These are phyloP conservation scores for Kazachstania sp. DNA, from an alignment of 1,139 yeast genomes.

Conservation along the genomic window DNA sequence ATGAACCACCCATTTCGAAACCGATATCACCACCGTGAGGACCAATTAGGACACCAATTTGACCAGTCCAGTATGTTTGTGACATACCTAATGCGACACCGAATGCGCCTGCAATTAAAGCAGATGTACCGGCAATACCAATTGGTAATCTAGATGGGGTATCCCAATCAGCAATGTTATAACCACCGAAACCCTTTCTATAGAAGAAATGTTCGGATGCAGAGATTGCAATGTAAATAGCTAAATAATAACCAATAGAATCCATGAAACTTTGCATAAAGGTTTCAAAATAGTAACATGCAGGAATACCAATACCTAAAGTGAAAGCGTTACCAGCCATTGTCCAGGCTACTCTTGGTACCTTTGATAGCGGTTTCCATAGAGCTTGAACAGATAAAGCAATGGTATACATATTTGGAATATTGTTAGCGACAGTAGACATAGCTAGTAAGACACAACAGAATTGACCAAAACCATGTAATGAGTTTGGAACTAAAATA, in stretches of 20 bases:
- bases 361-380: constrained; percentile 57
- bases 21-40: constrained; percentile 75
- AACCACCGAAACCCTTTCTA: constrained; percentile 45
- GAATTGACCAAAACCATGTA: constrained; percentile 82
- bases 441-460: constrained; percentile 61
- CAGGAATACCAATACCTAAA: constrained; percentile 81
- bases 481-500: constrained; percentile 63
- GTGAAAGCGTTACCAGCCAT: constrained; percentile 62
- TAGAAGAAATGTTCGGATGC: constrained; percentile 70
- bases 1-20: constrained; percentile 63
- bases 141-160: constrained; percentile 52
- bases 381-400: constrained; percentile 76
- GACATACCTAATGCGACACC: constrained; percentile 81
- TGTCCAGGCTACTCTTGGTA: constrained; percentile 81
- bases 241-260: constrained; percentile 80
- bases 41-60: constrained; percentile 53
- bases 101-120: constrained; percentile 41
- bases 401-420: constrained; percentile 85
- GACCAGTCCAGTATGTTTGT: constrained; percentile 75
- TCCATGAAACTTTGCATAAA: constrained; percentile 83
- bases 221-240: constrained; percentile 66
- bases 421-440: constrained; percentile 78
- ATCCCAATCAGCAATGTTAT: constrained; percentile 53
- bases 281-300: constrained; percentile 57
- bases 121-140: constrained; percentile 69